Conservation (phyloP, 768 basidiomycete genomes). For the Hygrocybe coccinea region DNA sequence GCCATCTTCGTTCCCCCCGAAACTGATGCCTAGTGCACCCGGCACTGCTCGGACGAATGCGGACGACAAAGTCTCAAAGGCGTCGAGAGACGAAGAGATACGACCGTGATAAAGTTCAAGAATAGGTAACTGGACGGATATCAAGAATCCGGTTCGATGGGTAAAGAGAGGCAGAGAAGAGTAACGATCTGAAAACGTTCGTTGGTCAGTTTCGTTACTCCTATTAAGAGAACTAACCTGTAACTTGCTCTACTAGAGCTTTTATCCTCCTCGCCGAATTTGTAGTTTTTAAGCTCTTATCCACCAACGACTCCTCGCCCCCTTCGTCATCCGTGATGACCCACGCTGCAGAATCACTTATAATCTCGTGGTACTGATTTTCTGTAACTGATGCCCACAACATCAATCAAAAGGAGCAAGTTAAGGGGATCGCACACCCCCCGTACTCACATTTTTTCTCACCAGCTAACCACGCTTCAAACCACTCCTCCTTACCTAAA, state of each 20-base stretch:
- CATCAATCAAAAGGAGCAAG: slow-evolving; percentile 8
- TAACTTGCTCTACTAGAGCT: slow-evolving; percentile 85
- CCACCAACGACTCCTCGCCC: slow-evolving; percentile 38
- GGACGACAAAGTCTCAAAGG: slow-evolving; percentile 88
- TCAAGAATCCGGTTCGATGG: slow-evolving; percentile 80
- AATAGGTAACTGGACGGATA: slow-evolving; percentile 79
- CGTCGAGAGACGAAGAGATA: slow-evolving; percentile 81
- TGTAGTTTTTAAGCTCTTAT: slow-evolving; percentile 60
- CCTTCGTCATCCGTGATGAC: slow-evolving; percentile 63
- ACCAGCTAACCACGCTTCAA: slow-evolving; percentile 82
- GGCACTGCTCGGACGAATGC: slow-evolving; percentile 87
- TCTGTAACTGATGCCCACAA: slow-evolving; percentile 61
- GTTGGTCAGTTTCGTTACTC: not conserved
- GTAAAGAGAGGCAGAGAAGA: slow-evolving; percentile 72
- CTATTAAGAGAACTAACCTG: slow-evolving; percentile 45
- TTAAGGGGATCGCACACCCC: too few species aligned
- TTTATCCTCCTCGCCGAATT: slow-evolving; percentile 80
- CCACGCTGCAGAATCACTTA: slow-evolving; percentile 83
- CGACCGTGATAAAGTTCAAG: slow-evolving; percentile 72
- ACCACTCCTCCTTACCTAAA: slow-evolving; percentile 83
- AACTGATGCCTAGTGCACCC: slow-evolving; percentile 70
- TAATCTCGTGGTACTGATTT: slow-evolving; percentile 79
- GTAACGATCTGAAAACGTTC: slow-evolving; percentile 69
- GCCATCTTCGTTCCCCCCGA: slow-evolving; percentile 38
- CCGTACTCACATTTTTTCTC: slow-evolving; percentile 87